A percentile compares a stretch with the other conserved stretches of the same genome.
These are phyloP conservation scores for Colletotrichum filicis DNA, from an alignment of 2,329 filamentous ascomycete genomes.

Conservation along the genomic window DNA sequence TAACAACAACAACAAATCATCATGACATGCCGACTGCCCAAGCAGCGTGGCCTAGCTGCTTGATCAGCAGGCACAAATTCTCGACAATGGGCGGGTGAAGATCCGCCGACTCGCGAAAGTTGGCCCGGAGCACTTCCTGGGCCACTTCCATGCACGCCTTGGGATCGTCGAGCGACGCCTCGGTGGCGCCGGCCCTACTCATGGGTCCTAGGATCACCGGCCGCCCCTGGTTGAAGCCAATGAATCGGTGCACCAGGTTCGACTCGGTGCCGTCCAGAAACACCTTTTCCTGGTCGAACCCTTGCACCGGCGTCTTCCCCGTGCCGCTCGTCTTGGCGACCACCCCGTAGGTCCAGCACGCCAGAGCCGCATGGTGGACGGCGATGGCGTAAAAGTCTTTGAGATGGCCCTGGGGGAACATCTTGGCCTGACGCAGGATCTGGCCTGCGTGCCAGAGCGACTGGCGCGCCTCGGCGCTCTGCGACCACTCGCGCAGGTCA, in stretches of 20 bases:
- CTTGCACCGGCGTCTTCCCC: constrained; percentile 41
- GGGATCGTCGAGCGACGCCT: constrained; percentile 64
- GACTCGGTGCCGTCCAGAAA: constrained; percentile 68
- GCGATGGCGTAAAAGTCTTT: constrained; percentile 76
- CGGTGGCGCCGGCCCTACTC: constrained; percentile 42
- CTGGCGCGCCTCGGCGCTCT: constrained; percentile 64
- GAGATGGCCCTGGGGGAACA: constrained; percentile 63
- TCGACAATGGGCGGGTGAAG: constrained; percentile 71
- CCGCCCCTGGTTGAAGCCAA: constrained; percentile 63
- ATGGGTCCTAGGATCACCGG: constrained; percentile 58
- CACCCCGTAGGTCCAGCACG: constrained; percentile 77
- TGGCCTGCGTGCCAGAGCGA: constrained; percentile 77
- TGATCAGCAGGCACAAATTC: constrained; percentile 73
- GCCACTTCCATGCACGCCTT: constrained; percentile 68
- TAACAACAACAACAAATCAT: neutral
- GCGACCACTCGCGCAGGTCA: constrained; percentile 68
- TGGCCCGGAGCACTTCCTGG: constrained; percentile 65
- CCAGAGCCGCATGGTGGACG: constrained; percentile 75
- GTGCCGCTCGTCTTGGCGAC: constrained; percentile 52
- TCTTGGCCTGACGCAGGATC: constrained; percentile 68
- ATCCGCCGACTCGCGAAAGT: constrained; percentile 57
- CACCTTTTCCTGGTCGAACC: constrained; percentile 51
- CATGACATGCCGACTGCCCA: constrained; percentile 46
- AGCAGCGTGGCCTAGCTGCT: constrained; percentile 66
- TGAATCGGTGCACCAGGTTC: constrained; percentile 65